Percentiles rank a stretch among this genome's conserved stretches.
Conservation (phyloP, 805 yeast species). For the Ogataea saltuana region DNA sequence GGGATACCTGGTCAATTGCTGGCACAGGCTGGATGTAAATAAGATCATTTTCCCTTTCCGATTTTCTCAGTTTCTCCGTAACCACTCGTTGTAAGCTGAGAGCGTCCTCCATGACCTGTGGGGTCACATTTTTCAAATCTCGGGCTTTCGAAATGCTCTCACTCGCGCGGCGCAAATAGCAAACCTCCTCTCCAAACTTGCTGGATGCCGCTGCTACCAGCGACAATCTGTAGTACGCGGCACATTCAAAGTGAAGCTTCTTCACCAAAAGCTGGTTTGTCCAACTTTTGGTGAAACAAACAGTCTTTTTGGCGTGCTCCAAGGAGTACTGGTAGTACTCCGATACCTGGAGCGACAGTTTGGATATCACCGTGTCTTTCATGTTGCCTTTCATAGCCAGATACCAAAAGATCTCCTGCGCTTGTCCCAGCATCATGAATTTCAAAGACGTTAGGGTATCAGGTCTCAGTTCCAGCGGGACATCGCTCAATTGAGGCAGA, state of each 20-base stretch:
- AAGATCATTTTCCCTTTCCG: slow-evolving; percentile 80
- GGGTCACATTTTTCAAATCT: slow-evolving; percentile 43
- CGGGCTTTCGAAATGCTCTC: slow-evolving; percentile 41
- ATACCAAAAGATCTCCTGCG: slow-evolving; percentile 85
- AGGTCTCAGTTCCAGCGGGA: slow-evolving; percentile 48
- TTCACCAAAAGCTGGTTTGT: slow-evolving; percentile 60
- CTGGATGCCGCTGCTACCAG: slow-evolving; percentile 44
- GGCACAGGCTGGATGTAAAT: slow-evolving; percentile 74
- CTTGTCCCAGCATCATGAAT: slow-evolving; percentile 70
- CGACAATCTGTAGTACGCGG: slow-evolving; percentile 66
- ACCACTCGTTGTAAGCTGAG: slow-evolving; percentile 49
- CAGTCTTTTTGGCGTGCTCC: slow-evolving; percentile 44
- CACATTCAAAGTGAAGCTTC: slow-evolving; percentile 65
- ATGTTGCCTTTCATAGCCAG: slow-evolving; percentile 54
- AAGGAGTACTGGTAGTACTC: slow-evolving; percentile 53
- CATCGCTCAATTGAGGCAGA: slow-evolving; percentile 22
- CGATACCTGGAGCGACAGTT: slow-evolving; percentile 63
- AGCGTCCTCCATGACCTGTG: slow-evolving; percentile 51
- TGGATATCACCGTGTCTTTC: slow-evolving; percentile 63
- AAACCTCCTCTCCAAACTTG: slow-evolving; percentile 74
- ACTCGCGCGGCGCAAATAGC: slow-evolving; percentile 49
- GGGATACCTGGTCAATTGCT: slow-evolving; percentile 37
- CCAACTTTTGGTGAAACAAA: slow-evolving; percentile 52
- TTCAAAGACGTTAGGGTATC: slow-evolving; percentile 53
- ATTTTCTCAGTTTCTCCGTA: slow-evolving; percentile 45